Evolutionary conservation across 2,329 filamentous ascomycete species (phyloP), one percentile per base, ranked within the genome.

Genomic region (Phyllachora maydis): DNA sequence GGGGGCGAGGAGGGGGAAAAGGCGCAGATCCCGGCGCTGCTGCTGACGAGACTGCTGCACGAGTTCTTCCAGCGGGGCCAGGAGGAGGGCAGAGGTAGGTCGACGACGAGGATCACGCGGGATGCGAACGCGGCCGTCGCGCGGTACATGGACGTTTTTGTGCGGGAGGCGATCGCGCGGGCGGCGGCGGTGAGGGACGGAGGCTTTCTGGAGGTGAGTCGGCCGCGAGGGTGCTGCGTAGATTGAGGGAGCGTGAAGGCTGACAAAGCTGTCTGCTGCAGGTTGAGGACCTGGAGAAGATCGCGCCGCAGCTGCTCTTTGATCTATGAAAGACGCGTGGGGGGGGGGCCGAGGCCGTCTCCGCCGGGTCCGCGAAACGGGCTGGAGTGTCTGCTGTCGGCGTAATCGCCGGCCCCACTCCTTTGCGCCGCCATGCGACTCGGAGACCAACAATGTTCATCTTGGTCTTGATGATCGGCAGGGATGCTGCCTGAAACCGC

Each of bases 71-170:
- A 73, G 35, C 59, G 62, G 29, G 63, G 74, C 23, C 60, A 63
- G 26, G n/a, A n/a, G n/a, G n/a, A n/a, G n/a, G n/a, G n/a, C n/a
- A n/a, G n/a, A n/a, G n/a, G n/a, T n/a, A n/a, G n/a, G n/a, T n/a
- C n/a, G n/a, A n/a, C n/a, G n/a, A 83, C 75, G 13, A 60, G 73
- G 34, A 69, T 92, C 32, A 70, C 71, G 6, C 71, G 66, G 36
- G 76, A 82, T 38, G 81, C 81, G 4, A 78, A 83, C 42, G 59
- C 54, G 5, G 65, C 82, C 2, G 63, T 83, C 28, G 74, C 69
- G 9, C 81, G 74, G 49, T 95, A 95, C 43, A 62, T 93, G 46
- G 81, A 93, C 46, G 66, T 85, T 0, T 95, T 93, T 49, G 75
- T 92, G 25, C 62, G 76, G 30, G 85, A 95, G 51, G 79, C 81